Conservation (phyloP, 306 rosid genomes). For the Glycyrrhiza uralensis region DNA sequence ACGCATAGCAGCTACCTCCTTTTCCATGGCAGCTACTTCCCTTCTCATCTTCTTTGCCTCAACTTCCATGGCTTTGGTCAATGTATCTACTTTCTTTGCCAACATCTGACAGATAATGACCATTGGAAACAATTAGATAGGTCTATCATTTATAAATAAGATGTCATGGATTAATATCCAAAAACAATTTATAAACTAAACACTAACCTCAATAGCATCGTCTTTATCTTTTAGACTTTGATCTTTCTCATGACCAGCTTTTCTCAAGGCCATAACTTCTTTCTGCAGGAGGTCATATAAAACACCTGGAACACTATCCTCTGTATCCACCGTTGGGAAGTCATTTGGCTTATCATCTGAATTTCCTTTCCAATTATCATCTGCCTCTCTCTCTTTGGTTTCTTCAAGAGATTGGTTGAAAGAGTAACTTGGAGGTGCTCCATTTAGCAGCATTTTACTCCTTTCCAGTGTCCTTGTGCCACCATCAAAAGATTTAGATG, state of each 20-base stretch:
- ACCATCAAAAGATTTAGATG: constrained; percentile 98
- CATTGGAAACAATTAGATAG: constrained; percentile 21
- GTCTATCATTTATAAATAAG: constrained; percentile 4
- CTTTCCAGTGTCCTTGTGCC: constrained; percentile 92
- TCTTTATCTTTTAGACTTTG: constrained; percentile 97
- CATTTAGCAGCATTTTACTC: constrained; percentile 71
- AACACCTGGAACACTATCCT: constrained; percentile 80
- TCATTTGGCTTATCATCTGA: constrained; percentile 81
- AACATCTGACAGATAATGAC: constrained; percentile 60
- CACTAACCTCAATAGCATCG: constrained; percentile 87
- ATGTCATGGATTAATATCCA: not conserved
- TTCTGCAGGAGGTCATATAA: constrained; percentile 90
- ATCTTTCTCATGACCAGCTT: constrained; percentile 95
- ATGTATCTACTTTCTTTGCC: constrained; percentile 96
- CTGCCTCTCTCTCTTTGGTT: constrained; percentile 52
- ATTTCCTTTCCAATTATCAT: constrained; percentile 65
- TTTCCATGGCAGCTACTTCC: constrained; percentile 97
- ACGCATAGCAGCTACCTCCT: constrained; percentile 99
- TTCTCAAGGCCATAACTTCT: constrained; percentile 89
- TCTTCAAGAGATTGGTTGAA: constrained; percentile 78
- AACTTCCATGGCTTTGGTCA: constrained; percentile 99
- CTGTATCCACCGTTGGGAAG: constrained; percentile 53
- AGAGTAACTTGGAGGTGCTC: constrained; percentile 60
- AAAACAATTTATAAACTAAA: constrained; percentile 21
- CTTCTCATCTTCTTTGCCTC: constrained; percentile 99